Conservation (phyloP, 1,139 yeast genomes). For the Protomyces inundatus region DNA sequence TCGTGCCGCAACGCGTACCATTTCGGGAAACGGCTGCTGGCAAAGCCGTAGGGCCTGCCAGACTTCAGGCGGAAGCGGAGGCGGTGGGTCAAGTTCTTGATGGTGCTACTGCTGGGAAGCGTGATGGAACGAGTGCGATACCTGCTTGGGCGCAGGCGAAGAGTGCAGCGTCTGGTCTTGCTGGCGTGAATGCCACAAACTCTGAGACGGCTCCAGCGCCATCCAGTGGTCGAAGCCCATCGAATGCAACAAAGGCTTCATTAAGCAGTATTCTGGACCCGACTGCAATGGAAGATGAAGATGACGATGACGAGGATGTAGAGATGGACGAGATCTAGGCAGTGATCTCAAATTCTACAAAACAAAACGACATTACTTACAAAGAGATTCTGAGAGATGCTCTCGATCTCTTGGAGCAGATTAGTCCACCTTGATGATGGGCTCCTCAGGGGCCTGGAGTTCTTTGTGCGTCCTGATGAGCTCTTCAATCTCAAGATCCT, state of each 20-base stretch:
- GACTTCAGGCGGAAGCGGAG: neutral
- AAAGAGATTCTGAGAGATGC: too few relatives aligned
- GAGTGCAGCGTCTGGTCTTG: neutral
- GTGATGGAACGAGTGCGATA: neutral
- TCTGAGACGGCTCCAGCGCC: too few relatives aligned
- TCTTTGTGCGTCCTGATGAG: constrained; percentile 16
- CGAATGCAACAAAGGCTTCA: neutral
- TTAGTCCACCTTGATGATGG: constrained; percentile 1
- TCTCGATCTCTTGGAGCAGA: too few relatives aligned
- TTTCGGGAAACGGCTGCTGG: constrained; percentile 7
- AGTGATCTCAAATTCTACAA: neutral
- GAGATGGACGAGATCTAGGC: neutral
- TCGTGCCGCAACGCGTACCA: constrained; percentile 11
- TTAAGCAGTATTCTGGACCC: neutral
- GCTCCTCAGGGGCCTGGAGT: constrained; percentile 14
- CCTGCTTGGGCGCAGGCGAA: neutral
- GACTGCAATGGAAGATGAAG: neutral
- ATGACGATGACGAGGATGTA: neutral
- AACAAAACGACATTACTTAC: neutral
- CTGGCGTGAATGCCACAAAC: too few relatives aligned
- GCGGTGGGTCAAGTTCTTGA: neutral
- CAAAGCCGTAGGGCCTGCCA: neutral
- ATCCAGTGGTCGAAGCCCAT: too few relatives aligned
- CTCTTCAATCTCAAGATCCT: constrained; percentile 20
- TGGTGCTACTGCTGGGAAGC: neutral